Conservation (phyloP, 2,329 filamentous ascomycete species). For the Xylariaceae sp. region DNA sequence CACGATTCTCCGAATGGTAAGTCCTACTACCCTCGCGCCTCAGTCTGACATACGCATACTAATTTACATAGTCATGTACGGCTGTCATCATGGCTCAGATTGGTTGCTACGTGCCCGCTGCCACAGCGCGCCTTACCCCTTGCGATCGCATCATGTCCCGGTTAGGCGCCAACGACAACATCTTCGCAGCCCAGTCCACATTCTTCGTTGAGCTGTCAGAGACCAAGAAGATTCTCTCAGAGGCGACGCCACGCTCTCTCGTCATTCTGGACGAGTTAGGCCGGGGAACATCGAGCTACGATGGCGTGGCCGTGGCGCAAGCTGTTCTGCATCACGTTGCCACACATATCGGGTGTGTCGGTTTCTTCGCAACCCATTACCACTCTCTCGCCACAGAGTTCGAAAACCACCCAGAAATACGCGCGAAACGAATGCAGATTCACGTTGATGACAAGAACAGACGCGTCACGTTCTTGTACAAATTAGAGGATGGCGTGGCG, state of each 20-base stretch:
- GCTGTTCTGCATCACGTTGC: slow-evolving; percentile 95
- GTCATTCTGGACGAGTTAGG: slow-evolving; percentile 97
- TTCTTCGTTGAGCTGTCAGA: slow-evolving; percentile 98
- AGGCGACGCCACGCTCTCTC: slow-evolving; percentile 87
- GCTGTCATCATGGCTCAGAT: slow-evolving; percentile 98
- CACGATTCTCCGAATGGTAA: slow-evolving; percentile 87
- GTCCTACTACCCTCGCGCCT: slow-evolving; percentile 25
- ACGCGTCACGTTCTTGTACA: slow-evolving; percentile 94
- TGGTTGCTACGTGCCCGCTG: slow-evolving; percentile 84
- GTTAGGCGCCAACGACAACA: slow-evolving; percentile 95
- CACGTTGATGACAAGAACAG: slow-evolving; percentile 79
- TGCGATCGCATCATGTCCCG: slow-evolving; percentile 98
- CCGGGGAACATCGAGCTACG: slow-evolving; percentile 89
- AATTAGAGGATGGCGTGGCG: slow-evolving; percentile 85
- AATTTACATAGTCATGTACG: slow-evolving; percentile 64
- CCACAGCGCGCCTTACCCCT: slow-evolving; percentile 76
- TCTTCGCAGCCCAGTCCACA: slow-evolving; percentile 94
- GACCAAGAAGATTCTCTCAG: slow-evolving; percentile 94
- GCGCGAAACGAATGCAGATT: slow-evolving; percentile 86
- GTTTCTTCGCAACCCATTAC: slow-evolving; percentile 98
- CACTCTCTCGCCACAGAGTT: slow-evolving; percentile 92
- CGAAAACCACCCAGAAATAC: slow-evolving; percentile 78
- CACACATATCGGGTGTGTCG: slow-evolving; percentile 84
- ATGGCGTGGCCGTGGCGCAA: slow-evolving; percentile 93
- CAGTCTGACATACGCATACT: not conserved